Conservation (phyloP, 768 basidiomycete genomes). For the Calocera viscosa region DNA sequence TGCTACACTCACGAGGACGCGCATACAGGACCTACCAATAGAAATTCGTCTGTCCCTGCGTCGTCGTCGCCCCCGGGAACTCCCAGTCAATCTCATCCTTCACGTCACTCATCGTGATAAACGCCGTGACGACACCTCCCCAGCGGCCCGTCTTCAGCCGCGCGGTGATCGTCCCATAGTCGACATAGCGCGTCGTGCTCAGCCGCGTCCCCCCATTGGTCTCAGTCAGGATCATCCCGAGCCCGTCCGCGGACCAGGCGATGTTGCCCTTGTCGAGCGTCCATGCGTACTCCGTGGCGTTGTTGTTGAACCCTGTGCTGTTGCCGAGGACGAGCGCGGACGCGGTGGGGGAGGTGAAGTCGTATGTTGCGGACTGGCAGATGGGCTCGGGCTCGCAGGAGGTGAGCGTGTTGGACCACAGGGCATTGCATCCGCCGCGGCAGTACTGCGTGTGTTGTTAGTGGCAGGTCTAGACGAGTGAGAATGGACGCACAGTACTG, state of each 20-base stretch:
- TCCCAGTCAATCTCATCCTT: conserved; percentile 74
- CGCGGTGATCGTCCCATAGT: conserved; percentile 66
- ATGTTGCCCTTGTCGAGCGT: conserved; percentile 54
- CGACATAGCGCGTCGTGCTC: conserved; percentile 67
- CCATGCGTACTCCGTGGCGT: conserved; percentile 61
- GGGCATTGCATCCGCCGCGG: conserved; percentile 76
- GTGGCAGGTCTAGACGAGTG: too few species aligned
- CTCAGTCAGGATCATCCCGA: conserved; percentile 56
- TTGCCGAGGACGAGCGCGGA: conserved; percentile 41
- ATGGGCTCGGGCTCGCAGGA: conserved; percentile 64
- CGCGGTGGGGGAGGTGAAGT: not conserved
- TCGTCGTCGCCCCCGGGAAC: conserved; percentile 49
- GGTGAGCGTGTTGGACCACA: conserved; percentile 45
- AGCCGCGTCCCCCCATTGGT: conserved; percentile 63
- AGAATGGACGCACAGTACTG: conserved; percentile 27
- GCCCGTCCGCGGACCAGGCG: conserved; percentile 29
- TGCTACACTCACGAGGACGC: conserved; percentile 34
- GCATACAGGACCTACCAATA: conserved; percentile 39
- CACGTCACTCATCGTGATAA: conserved; percentile 20
- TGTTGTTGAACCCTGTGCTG: conserved; percentile 55
- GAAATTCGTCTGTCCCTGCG: conserved; percentile 62
- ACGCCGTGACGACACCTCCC: conserved; percentile 68
- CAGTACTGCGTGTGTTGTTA: conserved; percentile 37
- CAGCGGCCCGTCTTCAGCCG: conserved; percentile 66
- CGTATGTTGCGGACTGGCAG: conserved; percentile 43